Conservation (phyloP, 1,284 basidiomycete genomes). For the Puccinia novopanici region DNA sequence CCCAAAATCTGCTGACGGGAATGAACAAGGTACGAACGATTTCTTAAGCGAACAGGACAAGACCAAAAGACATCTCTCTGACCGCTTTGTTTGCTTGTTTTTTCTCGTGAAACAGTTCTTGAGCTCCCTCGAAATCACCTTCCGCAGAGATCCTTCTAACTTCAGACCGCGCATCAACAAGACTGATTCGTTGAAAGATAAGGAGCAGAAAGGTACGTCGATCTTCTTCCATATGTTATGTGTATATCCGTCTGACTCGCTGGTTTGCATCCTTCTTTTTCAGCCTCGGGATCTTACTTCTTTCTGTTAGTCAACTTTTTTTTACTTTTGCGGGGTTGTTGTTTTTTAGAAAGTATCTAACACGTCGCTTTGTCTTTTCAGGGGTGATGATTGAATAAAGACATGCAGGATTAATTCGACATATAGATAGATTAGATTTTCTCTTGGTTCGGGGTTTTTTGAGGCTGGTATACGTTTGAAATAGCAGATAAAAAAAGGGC, state of each 20-base stretch:
- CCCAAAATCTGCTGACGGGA: constrained; percentile 77
- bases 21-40: constrained; percentile 69
- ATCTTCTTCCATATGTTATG: neutral
- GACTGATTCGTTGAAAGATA: constrained; percentile 84
- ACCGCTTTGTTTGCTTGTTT: neutral
- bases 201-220: constrained; percentile 73
- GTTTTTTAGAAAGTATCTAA: neutral
- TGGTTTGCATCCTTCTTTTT: neutral
- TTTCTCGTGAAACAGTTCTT: constrained; percentile 66
- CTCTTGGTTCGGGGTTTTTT: neutral
- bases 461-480: neutral
- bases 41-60: neutral
- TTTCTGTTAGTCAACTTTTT: constrained; percentile 38
- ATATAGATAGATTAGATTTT: neutral
- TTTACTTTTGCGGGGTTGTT: neutral
- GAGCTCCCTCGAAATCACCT: constrained; percentile 87
- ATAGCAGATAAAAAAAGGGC: too few relatives aligned
- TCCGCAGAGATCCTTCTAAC: constrained; percentile 92
- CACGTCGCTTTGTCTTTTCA: neutral
- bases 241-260: neutral
- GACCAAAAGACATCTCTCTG: neutral
- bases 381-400: constrained; percentile 31
- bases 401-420: neutral
- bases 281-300: constrained; percentile 48
- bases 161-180: constrained; percentile 91